Conservation (phyloP, 1,139 yeast species). For the Saccharomyces pastorianus region DNA sequence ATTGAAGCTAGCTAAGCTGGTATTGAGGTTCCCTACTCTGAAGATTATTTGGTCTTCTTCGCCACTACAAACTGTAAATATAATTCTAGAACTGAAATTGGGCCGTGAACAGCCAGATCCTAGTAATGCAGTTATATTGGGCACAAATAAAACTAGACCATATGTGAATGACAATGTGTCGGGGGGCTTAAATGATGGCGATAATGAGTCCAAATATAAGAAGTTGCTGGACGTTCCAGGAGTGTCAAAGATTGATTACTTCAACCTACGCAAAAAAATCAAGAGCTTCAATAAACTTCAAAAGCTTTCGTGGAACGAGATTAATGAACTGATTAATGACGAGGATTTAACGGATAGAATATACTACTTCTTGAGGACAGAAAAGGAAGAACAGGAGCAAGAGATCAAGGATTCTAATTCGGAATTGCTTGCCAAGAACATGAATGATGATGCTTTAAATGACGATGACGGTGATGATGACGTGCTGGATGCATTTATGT, state of each 20-base stretch:
- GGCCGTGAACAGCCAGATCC: slow-evolving; percentile 80
- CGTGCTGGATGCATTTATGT: no score
- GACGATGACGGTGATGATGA: not conserved
- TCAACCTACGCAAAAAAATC: slow-evolving; percentile 49
- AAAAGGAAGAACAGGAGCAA: slow-evolving; percentile 11
- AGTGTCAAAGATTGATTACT: slow-evolving; percentile 58
- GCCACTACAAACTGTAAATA: slow-evolving; percentile 84
- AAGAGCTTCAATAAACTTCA: slow-evolving; percentile 50
- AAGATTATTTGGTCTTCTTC: slow-evolving; percentile 88
- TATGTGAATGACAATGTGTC: slow-evolving; percentile 5
- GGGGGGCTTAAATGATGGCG: slow-evolving; percentile 5
- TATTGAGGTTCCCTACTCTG: slow-evolving; percentile 69
- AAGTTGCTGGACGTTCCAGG: slow-evolving; percentile 80
- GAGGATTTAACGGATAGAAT: slow-evolving; percentile 57
- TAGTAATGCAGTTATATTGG: slow-evolving; percentile 54
- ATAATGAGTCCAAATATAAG: slow-evolving; percentile 62
- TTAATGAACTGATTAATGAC: slow-evolving; percentile 53
- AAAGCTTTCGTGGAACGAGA: slow-evolving; percentile 39
- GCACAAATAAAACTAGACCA: slow-evolving; percentile 35
- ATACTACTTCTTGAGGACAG: slow-evolving; percentile 39
- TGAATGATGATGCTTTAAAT: no score
- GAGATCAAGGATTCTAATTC: not conserved
- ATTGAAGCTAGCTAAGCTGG: slow-evolving; percentile 59
- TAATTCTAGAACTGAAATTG: slow-evolving; percentile 67
- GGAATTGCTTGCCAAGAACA: not conserved